phyloP scores from a whole-genome alignment of 495 filamentous ascomycete species.

The Ascobolus immersus region DNA sequence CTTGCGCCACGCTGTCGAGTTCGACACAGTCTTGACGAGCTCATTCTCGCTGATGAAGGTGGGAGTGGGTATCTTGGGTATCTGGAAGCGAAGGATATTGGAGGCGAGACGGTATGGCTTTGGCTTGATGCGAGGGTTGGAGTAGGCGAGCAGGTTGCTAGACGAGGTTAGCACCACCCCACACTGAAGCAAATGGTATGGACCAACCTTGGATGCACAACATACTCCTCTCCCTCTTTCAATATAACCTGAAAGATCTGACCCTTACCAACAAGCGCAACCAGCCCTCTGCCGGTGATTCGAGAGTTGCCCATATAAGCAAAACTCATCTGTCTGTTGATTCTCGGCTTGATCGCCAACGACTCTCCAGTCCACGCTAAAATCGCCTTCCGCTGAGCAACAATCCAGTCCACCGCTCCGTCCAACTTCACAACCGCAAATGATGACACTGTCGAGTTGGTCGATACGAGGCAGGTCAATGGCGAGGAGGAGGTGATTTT shows the following conservation, averaged over 20 bases:
- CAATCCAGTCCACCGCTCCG: conserved; percentile 88
- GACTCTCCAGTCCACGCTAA: conserved; percentile 92
- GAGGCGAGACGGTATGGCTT: conserved; percentile 65
- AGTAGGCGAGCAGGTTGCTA: conserved; percentile 75
- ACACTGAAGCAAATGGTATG: conserved; percentile 1
- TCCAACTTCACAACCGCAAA: conserved; percentile 72
- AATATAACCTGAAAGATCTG: conserved; percentile 65
- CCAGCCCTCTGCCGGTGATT: conserved; percentile 63
- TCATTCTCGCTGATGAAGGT: conserved; percentile 31
- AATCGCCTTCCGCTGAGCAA: conserved; percentile 58
- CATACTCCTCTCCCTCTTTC: conserved; percentile 56
- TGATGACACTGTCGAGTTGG: conserved; percentile 58
- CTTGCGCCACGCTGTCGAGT: conserved; percentile 42
- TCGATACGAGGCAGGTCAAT: conserved; percentile 61
- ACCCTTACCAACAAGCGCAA: conserved; percentile 59
- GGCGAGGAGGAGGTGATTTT: conserved; percentile 62
- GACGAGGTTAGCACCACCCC: conserved; percentile 2
- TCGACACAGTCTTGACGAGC: conserved; percentile 44
- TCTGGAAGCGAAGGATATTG: conserved; percentile 46
- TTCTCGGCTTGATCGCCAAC: conserved; percentile 42
- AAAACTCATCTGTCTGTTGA: conserved; percentile 42
- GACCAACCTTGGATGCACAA: conserved; percentile 36
- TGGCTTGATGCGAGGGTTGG: conserved; percentile 33
- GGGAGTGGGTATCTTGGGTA: conserved; percentile 36
- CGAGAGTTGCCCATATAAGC: conserved; percentile 77